These are phyloP conservation scores for Zygotorulaspora chibaensis DNA, from an alignment of 805 yeast species.

Conservation along the genomic window DNA sequence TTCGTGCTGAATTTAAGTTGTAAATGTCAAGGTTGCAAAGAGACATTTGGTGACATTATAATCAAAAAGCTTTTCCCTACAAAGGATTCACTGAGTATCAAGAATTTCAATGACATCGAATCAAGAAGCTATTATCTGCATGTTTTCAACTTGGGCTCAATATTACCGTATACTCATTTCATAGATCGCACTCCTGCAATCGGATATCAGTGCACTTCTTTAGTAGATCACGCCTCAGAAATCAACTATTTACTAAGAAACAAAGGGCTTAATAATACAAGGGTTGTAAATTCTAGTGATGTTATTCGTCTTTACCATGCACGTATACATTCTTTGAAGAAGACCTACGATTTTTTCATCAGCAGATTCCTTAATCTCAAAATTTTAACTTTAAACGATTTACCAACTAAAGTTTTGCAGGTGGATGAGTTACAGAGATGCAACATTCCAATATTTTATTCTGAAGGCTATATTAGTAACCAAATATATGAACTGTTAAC, in stretches of 20 bases:
- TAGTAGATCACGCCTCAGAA: constrained; percentile 24
- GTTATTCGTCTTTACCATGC: constrained; percentile 32
- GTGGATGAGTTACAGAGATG: constrained; percentile 28
- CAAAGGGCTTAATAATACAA: constrained; percentile 11
- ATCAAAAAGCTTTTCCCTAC: constrained; percentile 31
- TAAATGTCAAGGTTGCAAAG: constrained; percentile 27
- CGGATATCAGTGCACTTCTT: constrained; percentile 32
- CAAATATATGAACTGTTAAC: constrained; percentile 30
- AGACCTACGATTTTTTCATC: constrained; percentile 33
- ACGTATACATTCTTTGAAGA: constrained; percentile 34
- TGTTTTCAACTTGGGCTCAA: constrained; percentile 30
- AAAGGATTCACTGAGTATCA: constrained; percentile 22
- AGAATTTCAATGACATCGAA: constrained; percentile 22
- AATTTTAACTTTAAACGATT: constrained; percentile 35
- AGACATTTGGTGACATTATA: constrained; percentile 28
- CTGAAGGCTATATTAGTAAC: constrained; percentile 24
- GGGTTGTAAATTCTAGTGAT: constrained; percentile 24
- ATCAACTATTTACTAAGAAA: constrained; percentile 25
- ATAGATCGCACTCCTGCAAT: constrained; percentile 37
- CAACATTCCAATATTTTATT: constrained; percentile 28
- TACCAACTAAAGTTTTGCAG: constrained; percentile 31
- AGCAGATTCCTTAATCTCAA: constrained; percentile 28
- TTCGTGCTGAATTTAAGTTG: constrained; percentile 23
- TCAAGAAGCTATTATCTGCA: constrained; percentile 30
- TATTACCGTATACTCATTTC: constrained; percentile 38